Base-by-base conservation (phyloP, 495 filamentous ascomycete genomes). In the Penicillium lagena region DNA sequence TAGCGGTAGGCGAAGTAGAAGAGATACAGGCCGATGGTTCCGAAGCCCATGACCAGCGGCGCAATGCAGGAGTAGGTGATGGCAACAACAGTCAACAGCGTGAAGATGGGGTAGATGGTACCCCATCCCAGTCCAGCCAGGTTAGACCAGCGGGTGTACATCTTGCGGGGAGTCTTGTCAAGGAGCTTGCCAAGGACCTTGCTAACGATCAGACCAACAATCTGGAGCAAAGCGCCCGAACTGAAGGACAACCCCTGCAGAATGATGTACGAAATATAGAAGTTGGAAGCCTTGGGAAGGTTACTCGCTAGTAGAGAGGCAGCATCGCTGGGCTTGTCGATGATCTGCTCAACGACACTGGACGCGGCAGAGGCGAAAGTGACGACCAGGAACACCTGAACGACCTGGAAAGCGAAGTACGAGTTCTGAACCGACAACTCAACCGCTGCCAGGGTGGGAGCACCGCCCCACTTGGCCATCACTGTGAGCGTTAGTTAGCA, bases 1-100 rank as follows among this genome's bases (percentile, higher is more conserved):
- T 98, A 97, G 6, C 89, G 81, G 78, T 87, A 96, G 43, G 93
- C 90, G 38, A 95, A 72, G 67, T 96, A 96, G 68, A 98, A 88
- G 43, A 96, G 72, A 43, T 77, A 82, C 46, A 97, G 73, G 45
- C 87, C 91, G 40, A 96, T 72, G 13, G 83, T 82, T 30, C 86
- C 85, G 65, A 96, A 96, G 15, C 83, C 88, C 37, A 96, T 71
- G 55, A 97, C 85, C 35, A 97, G 67, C 1, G 93, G 93, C 12
- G 93, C 89, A 57, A 97, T 96, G 60, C 80, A 82, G 29, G 90
- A 85, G 62, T 98, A 98, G 14, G 82, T 83, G 49, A 97, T 86
- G 31, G 83, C 87, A 58, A 98, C 90, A 39, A 90, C 86, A 14
- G 78, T 75, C 61, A 97, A 76, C 56, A 90, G 86, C 39, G 89